Evolutionary conservation across 306 rosid species (phyloP).

Genomic region (Acacia acuminata): DNA sequence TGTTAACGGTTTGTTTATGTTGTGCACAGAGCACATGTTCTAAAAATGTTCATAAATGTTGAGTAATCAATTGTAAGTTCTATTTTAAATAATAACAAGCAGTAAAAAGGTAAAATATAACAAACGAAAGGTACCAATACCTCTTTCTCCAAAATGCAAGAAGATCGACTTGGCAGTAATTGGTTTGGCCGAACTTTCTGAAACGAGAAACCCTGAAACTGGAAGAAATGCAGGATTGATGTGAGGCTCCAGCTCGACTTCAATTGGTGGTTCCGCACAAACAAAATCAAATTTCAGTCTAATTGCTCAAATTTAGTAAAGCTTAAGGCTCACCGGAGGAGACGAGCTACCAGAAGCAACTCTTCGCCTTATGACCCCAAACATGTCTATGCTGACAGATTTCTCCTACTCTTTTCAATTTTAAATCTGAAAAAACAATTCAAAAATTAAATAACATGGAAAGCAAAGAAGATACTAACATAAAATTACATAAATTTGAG

Average conservation of each 20-base stretch:
- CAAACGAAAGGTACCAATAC: slow-evolving; percentile 29
- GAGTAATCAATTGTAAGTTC: not conserved
- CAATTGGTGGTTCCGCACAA: not conserved
- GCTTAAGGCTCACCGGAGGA: slow-evolving; percentile 41
- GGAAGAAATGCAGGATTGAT: slow-evolving; percentile 24
- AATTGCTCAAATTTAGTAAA: not conserved
- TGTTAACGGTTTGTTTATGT: not conserved
- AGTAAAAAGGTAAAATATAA: not conserved
- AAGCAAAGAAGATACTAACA: not conserved
- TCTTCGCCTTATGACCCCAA: slow-evolving; percentile 71
- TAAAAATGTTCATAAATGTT: not conserved
- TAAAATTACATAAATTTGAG: not conserved
- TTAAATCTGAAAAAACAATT: slow-evolving; percentile 30
- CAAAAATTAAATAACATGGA: slow-evolving; percentile 20
- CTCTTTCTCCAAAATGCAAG: slow-evolving; percentile 54
- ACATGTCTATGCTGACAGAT: slow-evolving; percentile 34
- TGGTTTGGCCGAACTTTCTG: slow-evolving; percentile 39
- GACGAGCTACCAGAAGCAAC: slow-evolving; percentile 65
- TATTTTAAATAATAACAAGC: not conserved
- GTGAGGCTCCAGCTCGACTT: slow-evolving; percentile 6
- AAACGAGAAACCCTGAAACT: slow-evolving; percentile 48
- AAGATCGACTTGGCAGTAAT: slow-evolving; percentile 45
- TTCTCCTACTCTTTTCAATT: slow-evolving; percentile 1
- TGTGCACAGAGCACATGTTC: not conserved
- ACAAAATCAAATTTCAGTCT: slow-evolving; percentile 6